Conservation (phyloP, 169 alveolate genomes). For the Babesia ovata region DNA sequence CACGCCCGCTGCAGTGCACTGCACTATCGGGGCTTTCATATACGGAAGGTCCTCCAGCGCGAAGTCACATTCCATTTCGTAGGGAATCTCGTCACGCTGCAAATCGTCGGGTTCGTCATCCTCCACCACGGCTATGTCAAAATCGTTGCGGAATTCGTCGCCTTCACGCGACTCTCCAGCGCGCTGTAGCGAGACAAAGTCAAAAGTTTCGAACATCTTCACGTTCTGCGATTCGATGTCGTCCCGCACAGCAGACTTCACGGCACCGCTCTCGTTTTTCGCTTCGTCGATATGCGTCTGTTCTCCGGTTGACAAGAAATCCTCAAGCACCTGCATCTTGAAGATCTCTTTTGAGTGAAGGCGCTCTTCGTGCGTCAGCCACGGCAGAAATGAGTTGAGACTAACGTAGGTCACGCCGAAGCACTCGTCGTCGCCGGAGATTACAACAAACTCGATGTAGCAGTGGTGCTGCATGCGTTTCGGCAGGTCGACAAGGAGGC, state of each 20-base stretch:
- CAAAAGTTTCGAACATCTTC: conserved; percentile 41
- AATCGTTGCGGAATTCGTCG: conserved; percentile 47
- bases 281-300: conserved; percentile 54
- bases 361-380: conserved; percentile 79
- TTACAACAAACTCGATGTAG: conserved; percentile 74
- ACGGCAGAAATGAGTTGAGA: conserved; percentile 80
- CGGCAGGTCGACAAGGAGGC: conserved; percentile 75
- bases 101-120: conserved; percentile 76
- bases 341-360: conserved; percentile 73
- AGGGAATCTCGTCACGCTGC: conserved; percentile 84
- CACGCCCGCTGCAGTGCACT: conserved; percentile 84
- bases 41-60: conserved; percentile 83
- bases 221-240: conserved; percentile 56
- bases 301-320: conserved; percentile 77
- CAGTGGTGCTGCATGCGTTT: conserved; percentile 86
- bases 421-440: conserved; percentile 55
- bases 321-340: conserved; percentile 76
- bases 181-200: conserved; percentile 58
- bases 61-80: conserved; percentile 85
- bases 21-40: conserved; percentile 82
- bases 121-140: conserved; percentile 39
- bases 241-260: conserved; percentile 13
- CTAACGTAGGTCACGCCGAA: conserved; percentile 81
- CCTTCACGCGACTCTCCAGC: conserved; percentile 35
- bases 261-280: conserved; percentile 21